Base-by-base conservation (phyloP, 2,329 filamentous ascomycete species). In the Drechmeria coniospora region DNA sequence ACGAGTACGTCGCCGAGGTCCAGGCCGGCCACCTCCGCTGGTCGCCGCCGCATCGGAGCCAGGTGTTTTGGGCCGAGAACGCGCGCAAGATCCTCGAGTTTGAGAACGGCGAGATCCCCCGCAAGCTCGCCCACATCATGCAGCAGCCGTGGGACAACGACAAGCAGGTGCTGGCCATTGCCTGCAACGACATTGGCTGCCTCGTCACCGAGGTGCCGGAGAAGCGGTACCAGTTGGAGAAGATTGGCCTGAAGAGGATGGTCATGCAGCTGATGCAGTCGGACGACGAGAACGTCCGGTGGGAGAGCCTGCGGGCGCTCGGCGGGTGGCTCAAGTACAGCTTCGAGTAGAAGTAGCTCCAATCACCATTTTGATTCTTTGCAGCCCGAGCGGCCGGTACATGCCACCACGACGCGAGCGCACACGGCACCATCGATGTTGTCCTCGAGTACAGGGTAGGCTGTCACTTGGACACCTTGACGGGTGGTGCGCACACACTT, bases 201-300 rank as follows among this genome's bases (percentile, higher is more conserved):
- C 57, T 94, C 34, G 84, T 94, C 26, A 86, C 81, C 54, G 81
- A 92, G 53, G 79, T 87, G 30, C 84, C 86, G 0, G 84, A 92
- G 59, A 80, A 77, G 59, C 65, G 86, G 45, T 61, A 65, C 32
- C 70, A 79, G 49, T 63, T 93, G 41, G 86, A 94, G 59, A 84
- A 76, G 57, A 54, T 84, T 23, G 83, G 83, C 0, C 55, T 94
- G 36, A 94, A 94, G 68, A 71, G 70, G 12, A 68, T 82, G 39
- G 77, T 93, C 34, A 92, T 94, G 84, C 80, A 84, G 57, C 63
- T 94, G 45, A 94, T 94, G 86, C 75, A 73, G 44, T 82, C 92
- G 47, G 66, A 74, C 32, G 83, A 93, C 44, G 84, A 93, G 59
- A 76, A 73, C 33, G 82, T 94, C 25, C 67, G 86, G 46, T 94